Conservation (phyloP, 2,329 filamentous ascomycete genomes). For the Pseudopyrenochaeta lycopersici region DNA sequence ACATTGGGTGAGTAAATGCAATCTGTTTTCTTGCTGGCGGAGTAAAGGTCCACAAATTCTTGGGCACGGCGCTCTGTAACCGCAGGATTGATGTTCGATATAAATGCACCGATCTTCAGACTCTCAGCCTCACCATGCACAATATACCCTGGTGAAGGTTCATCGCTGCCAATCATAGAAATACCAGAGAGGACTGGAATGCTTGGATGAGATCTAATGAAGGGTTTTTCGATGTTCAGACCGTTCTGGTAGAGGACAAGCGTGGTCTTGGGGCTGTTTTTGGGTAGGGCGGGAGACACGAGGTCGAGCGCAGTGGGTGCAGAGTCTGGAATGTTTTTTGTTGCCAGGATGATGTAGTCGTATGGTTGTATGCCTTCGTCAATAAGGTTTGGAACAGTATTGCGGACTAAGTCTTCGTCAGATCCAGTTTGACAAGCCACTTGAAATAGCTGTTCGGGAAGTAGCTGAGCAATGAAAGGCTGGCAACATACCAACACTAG, state of each 20-base stretch:
- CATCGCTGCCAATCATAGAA: constrained; percentile 62
- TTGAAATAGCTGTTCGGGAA: too few species aligned
- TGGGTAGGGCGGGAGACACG: constrained; percentile 62
- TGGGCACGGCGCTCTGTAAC: constrained; percentile 44
- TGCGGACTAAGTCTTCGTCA: constrained; percentile 52
- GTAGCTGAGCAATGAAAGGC: neutral
- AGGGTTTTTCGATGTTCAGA: constrained; percentile 68
- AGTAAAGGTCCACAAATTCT: constrained; percentile 60
- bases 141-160: constrained; percentile 58
- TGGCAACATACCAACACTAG: constrained; percentile 51
- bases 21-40: constrained; percentile 55
- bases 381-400: constrained; percentile 58
- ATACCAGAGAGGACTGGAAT: constrained; percentile 65
- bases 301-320: constrained; percentile 59
- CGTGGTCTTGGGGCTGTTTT: constrained; percentile 56
- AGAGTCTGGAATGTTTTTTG: constrained; percentile 67
- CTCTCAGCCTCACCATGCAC: constrained; percentile 63
- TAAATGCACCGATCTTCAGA: constrained; percentile 62
- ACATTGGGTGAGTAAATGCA: constrained; percentile 56
- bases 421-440: too few species aligned
- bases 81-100: constrained; percentile 40
- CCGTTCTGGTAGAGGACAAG: constrained; percentile 70
- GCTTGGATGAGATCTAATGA: constrained; percentile 59
- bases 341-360: constrained; percentile 66
- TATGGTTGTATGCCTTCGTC: constrained; percentile 51